Conservation (phyloP, 805 yeast species). For the Saturnispora quitensis region DNA sequence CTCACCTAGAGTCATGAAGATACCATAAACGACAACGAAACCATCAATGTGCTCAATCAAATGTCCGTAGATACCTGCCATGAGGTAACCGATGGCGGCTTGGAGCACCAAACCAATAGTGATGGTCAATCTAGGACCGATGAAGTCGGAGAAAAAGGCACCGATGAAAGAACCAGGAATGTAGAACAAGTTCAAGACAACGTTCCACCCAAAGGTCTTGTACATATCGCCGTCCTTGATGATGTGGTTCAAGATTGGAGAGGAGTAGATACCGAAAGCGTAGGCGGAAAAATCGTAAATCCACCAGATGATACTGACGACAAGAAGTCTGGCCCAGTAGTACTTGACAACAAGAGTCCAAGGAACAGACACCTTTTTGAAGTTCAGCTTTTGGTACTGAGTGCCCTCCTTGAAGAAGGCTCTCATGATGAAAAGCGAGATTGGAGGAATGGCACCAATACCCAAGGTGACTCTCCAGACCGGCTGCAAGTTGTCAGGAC, state of each 20-base stretch:
- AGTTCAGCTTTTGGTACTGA: conserved; percentile 58
- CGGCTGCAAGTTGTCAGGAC: conserved; percentile 57
- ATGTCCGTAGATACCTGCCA: conserved; percentile 61
- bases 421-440: conserved; percentile 69
- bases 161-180: conserved; percentile 87
- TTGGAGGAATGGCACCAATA: conserved; percentile 82
- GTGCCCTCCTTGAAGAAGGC: conserved; percentile 66
- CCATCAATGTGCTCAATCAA: conserved; percentile 60
- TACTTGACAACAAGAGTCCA: conserved; percentile 60
- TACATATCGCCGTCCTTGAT: conserved; percentile 55
- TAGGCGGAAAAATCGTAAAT: conserved; percentile 82
- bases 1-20: conserved; percentile 81
- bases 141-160: conserved; percentile 72
- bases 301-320: conserved; percentile 81
- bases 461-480: conserved; percentile 93
- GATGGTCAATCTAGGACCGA: conserved; percentile 85
- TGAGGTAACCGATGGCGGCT: conserved; percentile 69
- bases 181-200: conserved; percentile 78
- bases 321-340: conserved; percentile 70
- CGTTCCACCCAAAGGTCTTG: conserved; percentile 85
- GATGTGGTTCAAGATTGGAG: conserved; percentile 52
- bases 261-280: conserved; percentile 79
- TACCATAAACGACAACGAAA: conserved; percentile 80
- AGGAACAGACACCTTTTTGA: conserved; percentile 59
- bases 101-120: conserved; percentile 61